phyloP scores from a whole-genome alignment of 225 moss, liverwort and hornwort species.

The Sphagnum tenellum region DNA sequence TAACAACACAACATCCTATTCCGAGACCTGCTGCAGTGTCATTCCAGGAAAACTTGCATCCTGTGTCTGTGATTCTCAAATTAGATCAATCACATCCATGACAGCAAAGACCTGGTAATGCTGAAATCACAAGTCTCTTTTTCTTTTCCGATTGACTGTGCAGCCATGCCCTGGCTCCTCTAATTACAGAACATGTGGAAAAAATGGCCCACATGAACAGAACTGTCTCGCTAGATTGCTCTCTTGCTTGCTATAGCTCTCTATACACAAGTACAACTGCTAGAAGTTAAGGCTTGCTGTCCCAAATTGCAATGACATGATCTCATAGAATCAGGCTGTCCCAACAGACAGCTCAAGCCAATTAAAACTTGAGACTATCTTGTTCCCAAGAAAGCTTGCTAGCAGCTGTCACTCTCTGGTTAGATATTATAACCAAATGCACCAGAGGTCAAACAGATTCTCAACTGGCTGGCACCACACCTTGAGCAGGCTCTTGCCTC shows the following conservation, averaged over 20 bases:
- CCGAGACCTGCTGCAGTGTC: no score
- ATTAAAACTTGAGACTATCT: slow-evolving; percentile 1
- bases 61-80: no score
- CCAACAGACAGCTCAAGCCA: slow-evolving; percentile 3
- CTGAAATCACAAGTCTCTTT: no score
- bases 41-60: no score
- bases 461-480: slow-evolving; percentile 16
- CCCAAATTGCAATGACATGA: slow-evolving; percentile 1
- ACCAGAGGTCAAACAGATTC: background rate
- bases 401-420: slow-evolving; percentile 3
- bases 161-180: no score
- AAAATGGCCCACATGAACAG: slow-evolving; percentile 8
- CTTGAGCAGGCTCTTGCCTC: slow-evolving; percentile 10
- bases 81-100: no score
- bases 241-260: background rate
- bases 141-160: no score
- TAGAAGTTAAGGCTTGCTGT: slow-evolving; percentile 5
- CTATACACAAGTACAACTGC: slow-evolving; percentile 30
- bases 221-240: slow-evolving; percentile 15
- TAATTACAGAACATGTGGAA: no score
- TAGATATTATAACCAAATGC: background rate
- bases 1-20: no score
- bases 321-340: slow-evolving; percentile 4
- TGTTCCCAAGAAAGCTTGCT: slow-evolving; percentile 3
- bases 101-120: no score